Evolutionary conservation across 441 rosid species (phyloP).

Genomic region (Kokia cookei): DNA sequence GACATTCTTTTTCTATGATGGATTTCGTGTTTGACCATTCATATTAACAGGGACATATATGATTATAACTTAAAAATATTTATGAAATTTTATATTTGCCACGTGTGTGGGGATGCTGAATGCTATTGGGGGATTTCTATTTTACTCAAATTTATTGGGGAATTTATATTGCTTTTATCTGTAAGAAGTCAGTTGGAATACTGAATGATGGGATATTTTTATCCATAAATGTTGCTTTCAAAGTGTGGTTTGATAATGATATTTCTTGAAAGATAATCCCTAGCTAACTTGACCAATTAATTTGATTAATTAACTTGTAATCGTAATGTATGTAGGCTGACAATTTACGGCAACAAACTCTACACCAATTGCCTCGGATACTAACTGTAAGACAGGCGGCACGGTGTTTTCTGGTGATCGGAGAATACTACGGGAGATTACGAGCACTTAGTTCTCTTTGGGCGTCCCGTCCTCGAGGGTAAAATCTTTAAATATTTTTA

Average conservation of each 20-base stretch:
- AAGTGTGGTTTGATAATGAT: constrained; percentile 44
- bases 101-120: neutral
- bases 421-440: constrained; percentile 58
- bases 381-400: constrained; percentile 63
- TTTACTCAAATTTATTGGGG: neutral
- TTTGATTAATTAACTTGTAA: neutral
- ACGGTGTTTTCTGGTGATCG: constrained; percentile 57
- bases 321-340: constrained; percentile 40
- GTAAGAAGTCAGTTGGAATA: constrained; percentile 20
- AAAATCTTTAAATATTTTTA: constrained; percentile 3
- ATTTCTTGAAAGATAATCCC: constrained; percentile 41
- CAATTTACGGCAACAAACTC: constrained; percentile 66
- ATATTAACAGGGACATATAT: neutral
- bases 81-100: neutral
- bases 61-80: constrained; percentile 9
- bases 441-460: constrained; percentile 70
- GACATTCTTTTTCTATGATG: neutral
- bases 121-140: neutral
- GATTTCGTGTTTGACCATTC: neutral
- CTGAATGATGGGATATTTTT: constrained; percentile 27
- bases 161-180: constrained; percentile 15
- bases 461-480: constrained; percentile 69
- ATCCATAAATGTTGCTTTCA: constrained; percentile 36
- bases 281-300: constrained; percentile 10
- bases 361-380: constrained; percentile 55